Evolutionary conservation across 75 land plant species (phyloP), one percentile per base, ranked within the genome.

Genomic region (Sequoia sempervirens): DNA sequence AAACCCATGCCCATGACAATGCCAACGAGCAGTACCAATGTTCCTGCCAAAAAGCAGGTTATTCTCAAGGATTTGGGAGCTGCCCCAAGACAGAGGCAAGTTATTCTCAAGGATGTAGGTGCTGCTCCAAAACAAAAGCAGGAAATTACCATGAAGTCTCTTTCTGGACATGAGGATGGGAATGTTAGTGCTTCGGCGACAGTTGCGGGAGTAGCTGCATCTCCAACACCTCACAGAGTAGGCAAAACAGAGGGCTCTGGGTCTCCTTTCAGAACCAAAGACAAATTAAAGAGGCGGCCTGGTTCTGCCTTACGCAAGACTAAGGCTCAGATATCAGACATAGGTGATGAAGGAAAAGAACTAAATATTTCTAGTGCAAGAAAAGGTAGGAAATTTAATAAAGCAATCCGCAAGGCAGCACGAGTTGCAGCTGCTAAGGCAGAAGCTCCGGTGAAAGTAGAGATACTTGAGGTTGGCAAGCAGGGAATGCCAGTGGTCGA

Each of bases 401-500:
- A 95, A 80, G 96, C 97, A 46, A 94, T 92, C 50, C 87, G 99
- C 13, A 96, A 89, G 86, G 98, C 99, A 66, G 95, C 92, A 53
- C 85, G 94, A 81, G 91, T 86, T 54, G 87, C 95, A 58, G 98
- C 95, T 79, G 97, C 95, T 34, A 90, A 81, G 79, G 96, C 92
- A 72, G 93, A 94, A 18, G 99, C 94, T 52, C 99, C 99, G 14
- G 94, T 92, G 12, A 94, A 88, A 87, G 96, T 90, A 43, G 99
- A 98, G 38, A 98, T 98, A 73, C 80, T 98, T 50, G 99, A 98
- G 82, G 99, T 98, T 50, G 97, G 89, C 1, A 88, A 91, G 66
- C 89, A 92, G 56, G 99, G 99, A 18, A 93, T 98, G 95, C 82
- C 89, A 82, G 86, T 84, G 15, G 91, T 89, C 32, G 99, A 98